Evolutionary conservation across 768 basidiomycete genomes (phyloP), one percentile per base, ranked within the genome.

Genomic region (Mycena albidolilacea): DNA sequence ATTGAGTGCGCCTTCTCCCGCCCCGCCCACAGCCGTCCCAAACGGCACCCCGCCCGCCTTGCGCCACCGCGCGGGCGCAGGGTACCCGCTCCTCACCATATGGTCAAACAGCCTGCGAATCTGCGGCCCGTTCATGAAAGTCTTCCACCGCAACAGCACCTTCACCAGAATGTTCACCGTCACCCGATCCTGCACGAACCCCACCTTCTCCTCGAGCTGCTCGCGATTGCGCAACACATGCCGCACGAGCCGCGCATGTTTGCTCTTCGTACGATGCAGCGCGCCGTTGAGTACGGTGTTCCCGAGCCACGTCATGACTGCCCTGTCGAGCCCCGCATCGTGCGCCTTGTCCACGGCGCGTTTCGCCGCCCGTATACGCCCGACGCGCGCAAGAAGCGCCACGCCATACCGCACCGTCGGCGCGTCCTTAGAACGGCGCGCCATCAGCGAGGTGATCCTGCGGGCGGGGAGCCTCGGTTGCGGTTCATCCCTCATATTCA

Each of bases 111-210:
- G 78, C 23, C 78, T 82, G 48, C 89, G 86, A 57, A 93, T 79
- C 67, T 84, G 84, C 19, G 67, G 52, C 5, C 81, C 75, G 71
- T 88, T 84, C 55, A 92, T 80, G 21, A 81, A 82, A 0, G 77
- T 72, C 41, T 81, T 82, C 89, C 90, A 92, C 19, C 80, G 79
- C 70, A 95, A 79, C 73, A 92, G 82, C 9, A 86, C 87, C 78
- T 91, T 91, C 71, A 94, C 70, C 55, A 95, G 64, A 59, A 95
- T 88, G 77, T 95, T 95, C 67, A 88, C 82, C 6, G 95, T 95
- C 48, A 92, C 84, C 11, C 91, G 86, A 78, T 96, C 93, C 10
- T 91, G 89, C 12, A 78, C 78, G 78, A 95, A 93, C 8, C 81
- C 85, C 46, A 85, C 84, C 55, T 83, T 77, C 60, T 80, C 75